These are phyloP conservation scores for Centaurea solstitialis DNA, from an alignment of 129 eudicot species.

Conservation along the genomic window DNA sequence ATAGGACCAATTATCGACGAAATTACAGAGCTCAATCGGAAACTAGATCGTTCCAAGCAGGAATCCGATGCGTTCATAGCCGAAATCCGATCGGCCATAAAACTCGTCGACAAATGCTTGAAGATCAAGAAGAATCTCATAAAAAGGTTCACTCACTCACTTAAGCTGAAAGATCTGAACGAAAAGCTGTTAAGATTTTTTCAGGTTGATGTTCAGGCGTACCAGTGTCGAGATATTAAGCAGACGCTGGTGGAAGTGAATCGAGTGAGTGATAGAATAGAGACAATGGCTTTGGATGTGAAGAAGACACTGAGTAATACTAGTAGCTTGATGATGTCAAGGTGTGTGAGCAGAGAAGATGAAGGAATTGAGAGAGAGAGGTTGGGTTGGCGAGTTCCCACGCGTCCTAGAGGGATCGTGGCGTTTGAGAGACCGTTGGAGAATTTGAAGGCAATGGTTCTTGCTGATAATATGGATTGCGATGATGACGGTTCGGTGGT, in stretches of 20 bases:
- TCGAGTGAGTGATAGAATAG: not conserved
- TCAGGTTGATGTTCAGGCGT: not conserved
- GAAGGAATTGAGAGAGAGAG: not conserved
- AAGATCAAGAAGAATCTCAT: not conserved
- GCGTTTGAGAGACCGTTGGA: not conserved
- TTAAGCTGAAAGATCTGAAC: not conserved
- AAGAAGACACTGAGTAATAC: not conserved
- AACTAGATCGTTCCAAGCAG: not conserved
- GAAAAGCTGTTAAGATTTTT: not conserved
- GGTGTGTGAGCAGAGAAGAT: not conserved
- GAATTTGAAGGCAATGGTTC: not conserved
- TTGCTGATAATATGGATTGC: not conserved
- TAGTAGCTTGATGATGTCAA: not conserved
- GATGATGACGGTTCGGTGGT: not conserved
- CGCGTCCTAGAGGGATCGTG: not conserved
- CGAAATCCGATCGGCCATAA: constrained; percentile 10
- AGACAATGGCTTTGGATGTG: not conserved
- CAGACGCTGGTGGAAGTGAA: not conserved
- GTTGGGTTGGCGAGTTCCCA: not conserved
- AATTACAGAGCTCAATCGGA: not conserved
- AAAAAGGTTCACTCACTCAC: not conserved
- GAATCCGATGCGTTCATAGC: constrained; percentile 4
- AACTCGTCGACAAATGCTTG: not conserved
- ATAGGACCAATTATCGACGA: constrained; percentile 13
- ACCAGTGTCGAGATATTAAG: not conserved